Evolutionary conservation across 2,329 filamentous ascomycete species (phyloP), one percentile per base, ranked within the genome.

Genomic region (Arthroderma sp.): DNA sequence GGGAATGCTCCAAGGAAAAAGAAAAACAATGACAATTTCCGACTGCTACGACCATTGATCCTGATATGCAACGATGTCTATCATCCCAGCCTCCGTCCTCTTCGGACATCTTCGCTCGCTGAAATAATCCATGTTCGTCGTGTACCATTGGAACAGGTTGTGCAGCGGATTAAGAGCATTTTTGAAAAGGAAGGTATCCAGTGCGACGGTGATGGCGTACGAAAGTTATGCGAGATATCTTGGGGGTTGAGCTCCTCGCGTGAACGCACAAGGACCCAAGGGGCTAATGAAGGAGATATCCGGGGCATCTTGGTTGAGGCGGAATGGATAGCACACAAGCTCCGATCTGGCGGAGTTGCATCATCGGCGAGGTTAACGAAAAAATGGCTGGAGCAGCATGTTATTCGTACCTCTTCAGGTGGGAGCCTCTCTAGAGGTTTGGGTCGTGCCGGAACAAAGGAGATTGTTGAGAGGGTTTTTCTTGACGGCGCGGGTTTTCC

Each of bases 11-110:
- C 61, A 40, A 76, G 71, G 52, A 84, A 79, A 63, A 41, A 28
- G 34, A 85, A 77, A 62, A 89, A 86, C 59, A 81, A 81, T 0
- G 89, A 96, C 56, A 82, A 81, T 47, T 98, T 98, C 59, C 77
- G 83, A 36, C 74, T 95, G 49, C 76, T 94, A 65, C 75, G 91
- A 38, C 91, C 91, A 0, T 70, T 98, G 29, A 86, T 98, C 42
- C 71, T 98, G 40, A 91, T 98, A 54, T 98, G 91, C 69, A 98
- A 98, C 56, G 93, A 98, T 61, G 79, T 96, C 1, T 98, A 98
- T 57, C 87, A 94, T 53, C 81, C 89, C 3, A 85, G 88, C 15
- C 72, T 98, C 36, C 77, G 87, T 29, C 87, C 85, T 0, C 70
- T 98, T 5, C 79, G 91, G n/a, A 83, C 89, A 51, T 88, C 86